Evolutionary conservation across 805 yeast genomes (phyloP).

Genomic region (Yamadazyma sp.): DNA sequence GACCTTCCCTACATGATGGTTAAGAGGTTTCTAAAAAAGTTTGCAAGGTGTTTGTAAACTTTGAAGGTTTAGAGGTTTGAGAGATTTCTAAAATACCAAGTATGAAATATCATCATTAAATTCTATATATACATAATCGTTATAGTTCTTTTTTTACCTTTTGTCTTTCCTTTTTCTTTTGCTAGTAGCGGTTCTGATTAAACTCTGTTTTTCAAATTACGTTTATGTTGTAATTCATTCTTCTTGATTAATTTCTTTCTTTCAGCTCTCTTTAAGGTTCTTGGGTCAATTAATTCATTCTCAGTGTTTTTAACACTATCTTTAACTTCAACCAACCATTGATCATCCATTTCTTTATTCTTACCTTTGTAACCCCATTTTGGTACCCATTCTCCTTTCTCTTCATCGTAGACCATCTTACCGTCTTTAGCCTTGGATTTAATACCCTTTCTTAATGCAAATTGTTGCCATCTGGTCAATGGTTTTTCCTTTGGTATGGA

Average conservation of each 20-base stretch:
- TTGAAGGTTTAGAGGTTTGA: no score
- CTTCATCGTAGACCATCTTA: conserved; percentile 87
- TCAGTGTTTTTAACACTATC: conserved; percentile 55
- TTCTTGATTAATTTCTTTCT: conserved; percentile 82
- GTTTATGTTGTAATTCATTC: conserved; percentile 81
- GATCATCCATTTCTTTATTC: conserved; percentile 81
- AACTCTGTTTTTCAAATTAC: conserved; percentile 51
- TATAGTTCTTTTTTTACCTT: no score
- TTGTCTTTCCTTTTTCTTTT: no score
- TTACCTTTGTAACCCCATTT: conserved; percentile 98
- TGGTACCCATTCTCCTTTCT: conserved; percentile 89
- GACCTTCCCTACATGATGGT: no score
- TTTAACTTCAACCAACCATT: conserved; percentile 95
- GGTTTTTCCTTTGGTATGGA: conserved; percentile 90
- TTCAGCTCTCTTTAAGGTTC: conserved; percentile 75
- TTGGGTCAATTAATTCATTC: conserved; percentile 78
- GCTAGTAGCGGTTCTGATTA: no score
- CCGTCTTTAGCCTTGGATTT: conserved; percentile 86
- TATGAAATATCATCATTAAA: no score
- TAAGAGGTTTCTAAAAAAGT: no score
- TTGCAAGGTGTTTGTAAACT: no score
- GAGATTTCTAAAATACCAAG: no score
- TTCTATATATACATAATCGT: no score
- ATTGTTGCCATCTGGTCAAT: conserved; percentile 93
- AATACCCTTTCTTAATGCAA: conserved; percentile 95